Percentiles rank a stretch among this genome's conserved stretches.
Evolutionary conservation across 257 asterid genomes (phyloP).

Genomic region (Lantana camara): DNA sequence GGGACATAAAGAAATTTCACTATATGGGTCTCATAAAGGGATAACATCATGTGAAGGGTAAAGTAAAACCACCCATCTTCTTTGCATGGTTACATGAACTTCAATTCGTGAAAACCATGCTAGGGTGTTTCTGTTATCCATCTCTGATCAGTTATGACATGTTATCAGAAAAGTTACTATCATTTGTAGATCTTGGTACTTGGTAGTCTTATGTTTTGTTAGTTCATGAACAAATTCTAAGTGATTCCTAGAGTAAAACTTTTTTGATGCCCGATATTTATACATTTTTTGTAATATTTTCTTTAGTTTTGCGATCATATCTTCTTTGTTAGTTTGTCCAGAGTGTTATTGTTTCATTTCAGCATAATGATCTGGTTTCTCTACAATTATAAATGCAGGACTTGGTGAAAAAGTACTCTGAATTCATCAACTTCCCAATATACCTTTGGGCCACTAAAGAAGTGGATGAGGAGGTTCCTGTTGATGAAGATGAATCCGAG

Average conservation of each 20-base stretch:
- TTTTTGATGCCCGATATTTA: neutral
- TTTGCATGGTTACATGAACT: no score
- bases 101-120: no score
- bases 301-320: neutral
- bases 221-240: neutral
- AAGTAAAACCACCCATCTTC: no score
- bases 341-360: neutral
- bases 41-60: no score
- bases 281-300: no score
- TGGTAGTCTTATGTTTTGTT: neutral
- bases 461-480: conserved; percentile 87
- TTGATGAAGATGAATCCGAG: conserved; percentile 80
- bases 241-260: neutral
- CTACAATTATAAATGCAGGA: conserved; percentile 42
- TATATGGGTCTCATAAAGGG: no score
- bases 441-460: conserved; percentile 80
- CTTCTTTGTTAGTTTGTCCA: neutral
- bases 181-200: no score
- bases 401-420: conserved; percentile 75
- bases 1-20: neutral
- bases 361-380: conserved; percentile 8
- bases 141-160: neutral
- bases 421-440: conserved; percentile 80
- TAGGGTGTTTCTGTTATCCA: neutral
- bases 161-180: neutral